Base-by-base conservation (phyloP, 208 protist genomes). In the Trypanosoma platydactyli region DNA sequence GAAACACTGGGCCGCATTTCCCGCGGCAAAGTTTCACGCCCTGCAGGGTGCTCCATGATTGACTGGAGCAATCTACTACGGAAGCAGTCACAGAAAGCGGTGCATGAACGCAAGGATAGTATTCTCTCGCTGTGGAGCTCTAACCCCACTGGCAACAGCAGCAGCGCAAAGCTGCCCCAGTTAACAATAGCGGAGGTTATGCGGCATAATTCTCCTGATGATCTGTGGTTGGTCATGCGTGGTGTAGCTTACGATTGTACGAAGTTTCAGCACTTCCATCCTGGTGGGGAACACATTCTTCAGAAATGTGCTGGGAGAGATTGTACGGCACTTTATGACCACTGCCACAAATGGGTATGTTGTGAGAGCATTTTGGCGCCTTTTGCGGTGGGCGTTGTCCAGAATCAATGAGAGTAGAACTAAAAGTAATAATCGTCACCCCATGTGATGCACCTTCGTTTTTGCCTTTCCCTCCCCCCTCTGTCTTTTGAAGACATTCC, bases 221-320 rank as follows among this genome's bases (percentile, higher is more conserved):
- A 91, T 55, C 38, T 91, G 38, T 96, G 88, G 89, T 75, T 94
- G 30, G 84, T 96, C 24, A 63, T 94, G 5, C 61, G 71, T 12
- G 77, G 75, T 22, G 76, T 91, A 1, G 88, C 92, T 7, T 94
- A 94, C 73, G 86, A 94, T 70, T 80, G 77, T 60, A 94, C 86
- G 0, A 45, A 64, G 46, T 94, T 92, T 63, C 71, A 79, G 27
- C 72, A 70, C 33, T 92, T 79, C 40, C 90, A 95, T 74, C 88
- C 88, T 0, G 87, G 83, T 11, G 87, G 87, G 0, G 81, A 71
- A 27, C 66, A 61, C n/a, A 24, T 92, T 12, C 63, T 95, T 42
- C 61, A 76, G 42, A 70, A 62, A 11, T 90, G 76, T 68, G 86
- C 68, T 1, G 89, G 89, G 15, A 80, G 63, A 22, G 89, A 95